Evolutionary conservation across 495 filamentous ascomycete genomes (phyloP), one percentile per base, ranked within the genome.

Genomic region (Niebla homalea): DNA sequence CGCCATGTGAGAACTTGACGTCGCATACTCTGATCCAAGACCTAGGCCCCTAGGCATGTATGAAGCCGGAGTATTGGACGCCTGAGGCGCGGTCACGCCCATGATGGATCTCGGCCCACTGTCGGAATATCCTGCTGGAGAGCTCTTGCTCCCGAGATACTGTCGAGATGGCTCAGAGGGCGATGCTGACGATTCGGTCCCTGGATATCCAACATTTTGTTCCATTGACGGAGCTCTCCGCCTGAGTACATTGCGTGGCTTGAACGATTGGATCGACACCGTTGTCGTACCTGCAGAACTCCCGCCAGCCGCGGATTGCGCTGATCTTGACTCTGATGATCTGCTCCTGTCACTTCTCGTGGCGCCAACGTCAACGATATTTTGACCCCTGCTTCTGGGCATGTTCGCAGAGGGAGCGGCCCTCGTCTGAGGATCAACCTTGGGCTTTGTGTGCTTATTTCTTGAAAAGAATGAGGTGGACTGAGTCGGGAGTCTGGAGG

Each of bases 1-100:
- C 16, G 52, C 58, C 58, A 61, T 61, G 36, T 53, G 52, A 18
- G 58, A 61, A 37, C 56, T 61, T 16, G 58, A 61, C 12, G 58
- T 61, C 16, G 58, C 58, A 22, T 48, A 45, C 20, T 61, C 50
- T 4, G 55, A 47, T 35, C 48, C 46, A 22, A 42, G 39, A 16
- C 42, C 43, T 3, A 42, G 16, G 15, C 43, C 46, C 16, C 36
- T 35, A 6, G 52, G 53, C 19, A 52, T 7, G 26, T 45, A 48
- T n/a, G 54, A 49, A 16, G 47, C 21, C 12, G 56, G 49, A 19
- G 21, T 35, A n/a, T 40, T 46, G 4, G 53, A 58, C 1, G 44
- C 44, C 16, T 49, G n/a, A 12, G 58, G 58, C 38, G 56, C 42
- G 22, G 52, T 46, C 2, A 61, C 51, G n/a, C 56, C 58, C 37